Percentiles rank a stretch among this genome's conserved stretches.
These are phyloP conservation scores for Alternaria angustiovoidea DNA, from an alignment of 2,329 filamentous ascomycete genomes.

Conservation along the genomic window DNA sequence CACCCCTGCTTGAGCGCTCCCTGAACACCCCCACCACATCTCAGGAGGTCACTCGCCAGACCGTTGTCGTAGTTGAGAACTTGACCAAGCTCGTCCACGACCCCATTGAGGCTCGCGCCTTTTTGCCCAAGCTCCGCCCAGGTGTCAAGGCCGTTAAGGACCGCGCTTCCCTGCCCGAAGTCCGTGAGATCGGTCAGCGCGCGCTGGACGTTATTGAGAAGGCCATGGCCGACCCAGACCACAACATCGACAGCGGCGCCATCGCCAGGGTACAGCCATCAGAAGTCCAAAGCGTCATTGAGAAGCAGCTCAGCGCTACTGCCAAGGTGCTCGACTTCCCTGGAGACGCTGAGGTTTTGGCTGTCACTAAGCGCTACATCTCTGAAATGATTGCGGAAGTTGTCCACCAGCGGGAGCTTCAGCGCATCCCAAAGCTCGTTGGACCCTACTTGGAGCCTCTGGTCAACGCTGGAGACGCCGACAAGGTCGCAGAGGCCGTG, in stretches of 20 bases:
- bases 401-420: constrained; percentile 80
- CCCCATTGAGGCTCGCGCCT: constrained; percentile 91
- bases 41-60: constrained; percentile 94
- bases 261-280: constrained; percentile 73
- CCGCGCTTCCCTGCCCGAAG: constrained; percentile 90
- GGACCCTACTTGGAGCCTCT: constrained; percentile 79
- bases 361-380: constrained; percentile 75
- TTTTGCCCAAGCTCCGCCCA: constrained; percentile 92
- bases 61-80: constrained; percentile 96
- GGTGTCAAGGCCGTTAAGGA: constrained; percentile 90
- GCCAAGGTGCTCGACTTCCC: constrained; percentile 68
- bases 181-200: constrained; percentile 85
- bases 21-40: constrained; percentile 89
- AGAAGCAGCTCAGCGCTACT: constrained; percentile 76
- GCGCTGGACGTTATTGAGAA: constrained; percentile 89
- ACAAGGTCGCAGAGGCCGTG: constrained; percentile 75
- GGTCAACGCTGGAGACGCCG: constrained; percentile 68
- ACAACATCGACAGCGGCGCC: constrained; percentile 63
- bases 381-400: constrained; percentile 86
- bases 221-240: constrained; percentile 74
- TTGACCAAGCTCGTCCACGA: constrained; percentile 97
- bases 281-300: constrained; percentile 77
- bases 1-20: constrained; percentile 90
- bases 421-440: constrained; percentile 74
- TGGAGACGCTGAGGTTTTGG: constrained; percentile 69